Base-by-base conservation (phyloP, 768 basidiomycete species). In the Podaxis sp. region DNA sequence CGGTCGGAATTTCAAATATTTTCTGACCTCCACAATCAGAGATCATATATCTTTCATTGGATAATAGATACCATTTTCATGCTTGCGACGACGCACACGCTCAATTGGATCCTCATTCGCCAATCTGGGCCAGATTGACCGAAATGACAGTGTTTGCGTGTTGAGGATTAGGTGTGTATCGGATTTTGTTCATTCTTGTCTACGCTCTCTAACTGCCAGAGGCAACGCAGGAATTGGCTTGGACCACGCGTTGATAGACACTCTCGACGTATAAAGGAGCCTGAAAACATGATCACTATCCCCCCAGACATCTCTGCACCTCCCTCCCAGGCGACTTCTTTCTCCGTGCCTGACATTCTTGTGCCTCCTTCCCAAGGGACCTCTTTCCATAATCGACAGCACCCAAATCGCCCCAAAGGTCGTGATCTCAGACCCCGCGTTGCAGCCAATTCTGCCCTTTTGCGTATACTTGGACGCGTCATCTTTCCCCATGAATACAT, bases 141-240 rank as follows among this genome's bases (percentile, higher is more conserved):
- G 21, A 59, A 51, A 51, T 51, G 46, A 37, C 47, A 44, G 27
- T 32, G 37, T 18, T 40, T 50, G 38, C 37, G 46, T 21, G 44
- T 52, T 38, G 52, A 42, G 59, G 35, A 54, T n/a, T 11, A 47
- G 40, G 59, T 46, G 51, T 38, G 36, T 37, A 47, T 59, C 57
- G 23, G 56, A 57, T 42, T 54, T 55, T 40, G 32, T 47, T 56
- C 55, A 56, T 59, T 35, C 50, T 35, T 37, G 13, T 50, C 57
- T 50, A 23, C 4, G 13, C 57, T 27, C 57, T 51, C 50, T 10
- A 59, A 42, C 52, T 44, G 46, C 46, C 44, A 37, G 59, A 55
- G 42, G 52, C 59, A 48, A 32, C 27, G 23, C 52, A 18, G 46
- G n/a, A 18, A 37, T 37, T 37, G 32, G 13, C 53, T 48, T 37